phyloP scores from a whole-genome alignment of 495 filamentous ascomycete genomes.

The Daldinia decipiens region DNA sequence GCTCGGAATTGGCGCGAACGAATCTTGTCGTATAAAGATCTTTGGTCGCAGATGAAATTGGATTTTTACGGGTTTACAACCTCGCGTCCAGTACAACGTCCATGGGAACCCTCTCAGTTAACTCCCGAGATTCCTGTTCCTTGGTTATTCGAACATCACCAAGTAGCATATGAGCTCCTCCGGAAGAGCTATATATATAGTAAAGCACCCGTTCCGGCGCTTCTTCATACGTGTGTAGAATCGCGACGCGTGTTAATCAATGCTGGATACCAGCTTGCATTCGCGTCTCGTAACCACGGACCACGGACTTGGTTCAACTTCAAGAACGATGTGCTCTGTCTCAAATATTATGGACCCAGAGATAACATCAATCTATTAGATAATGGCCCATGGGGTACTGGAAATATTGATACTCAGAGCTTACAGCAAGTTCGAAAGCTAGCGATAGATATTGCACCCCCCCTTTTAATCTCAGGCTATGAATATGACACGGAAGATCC shows the following conservation, averaged over 20 bases:
- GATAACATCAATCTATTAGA: neutral
- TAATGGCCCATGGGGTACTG: neutral
- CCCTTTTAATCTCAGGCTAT: neutral
- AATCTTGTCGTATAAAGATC: neutral
- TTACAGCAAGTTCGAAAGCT: neutral
- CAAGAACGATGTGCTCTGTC: constrained; percentile 20
- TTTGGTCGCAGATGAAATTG: neutral
- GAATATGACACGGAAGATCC: neutral
- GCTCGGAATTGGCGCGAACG: constrained; percentile 2
- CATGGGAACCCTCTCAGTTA: neutral
- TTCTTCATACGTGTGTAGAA: constrained; percentile 35
- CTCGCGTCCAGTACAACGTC: neutral
- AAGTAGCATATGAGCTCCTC: neutral
- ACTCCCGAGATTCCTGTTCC: constrained; percentile 8
- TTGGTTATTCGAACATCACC: constrained; percentile 11
- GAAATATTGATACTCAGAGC: neutral
- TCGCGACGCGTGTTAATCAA: constrained; percentile 28
- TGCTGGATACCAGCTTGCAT: constrained; percentile 34
- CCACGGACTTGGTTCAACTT: constrained; percentile 39
- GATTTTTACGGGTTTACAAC: constrained; percentile 14
- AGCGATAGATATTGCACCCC: neutral
- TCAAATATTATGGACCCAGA: neutral
- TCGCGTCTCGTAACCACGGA: constrained; percentile 22
- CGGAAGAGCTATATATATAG: constrained; percentile 22
- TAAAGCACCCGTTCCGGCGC: constrained; percentile 32